Conservation (phyloP, 352 stramenopile species). For the Pythium pyrilobum region DNA sequence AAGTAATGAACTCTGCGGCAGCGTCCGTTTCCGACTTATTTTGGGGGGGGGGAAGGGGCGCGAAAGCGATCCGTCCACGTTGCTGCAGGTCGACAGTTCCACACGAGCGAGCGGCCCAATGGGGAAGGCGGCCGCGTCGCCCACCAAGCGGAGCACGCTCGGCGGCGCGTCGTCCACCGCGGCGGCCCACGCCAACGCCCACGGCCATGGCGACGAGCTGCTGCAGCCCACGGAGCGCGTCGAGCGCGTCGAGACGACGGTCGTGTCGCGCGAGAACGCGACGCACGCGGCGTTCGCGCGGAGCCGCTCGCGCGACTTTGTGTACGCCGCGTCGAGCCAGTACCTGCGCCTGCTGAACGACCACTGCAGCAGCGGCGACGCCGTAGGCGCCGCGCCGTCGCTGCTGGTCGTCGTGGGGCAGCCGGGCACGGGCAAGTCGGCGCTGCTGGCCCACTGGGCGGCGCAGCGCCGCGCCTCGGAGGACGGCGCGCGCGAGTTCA, state of each 20-base stretch:
- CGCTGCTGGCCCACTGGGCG: slow-evolving; percentile 73
- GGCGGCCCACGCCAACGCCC: too few relatives aligned
- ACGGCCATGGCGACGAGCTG: slow-evolving; percentile 11
- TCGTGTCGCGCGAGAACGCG: slow-evolving; percentile 66
- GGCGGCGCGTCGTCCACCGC: too few relatives aligned
- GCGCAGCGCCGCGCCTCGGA: slow-evolving; percentile 31
- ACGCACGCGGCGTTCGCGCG: slow-evolving; percentile 67
- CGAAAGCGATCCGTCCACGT: background rate
- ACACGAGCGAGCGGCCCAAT: background rate
- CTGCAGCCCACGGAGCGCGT: slow-evolving; percentile 15
- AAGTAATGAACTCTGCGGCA: too few relatives aligned
- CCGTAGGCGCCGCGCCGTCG: slow-evolving; percentile 20
- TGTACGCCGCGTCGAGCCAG: slow-evolving; percentile 51
- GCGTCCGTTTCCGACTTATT: slow-evolving; percentile 7
- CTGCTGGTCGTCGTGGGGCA: slow-evolving; percentile 58
- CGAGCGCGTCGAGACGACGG: slow-evolving; percentile 55
- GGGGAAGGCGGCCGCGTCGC: slow-evolving; percentile 13
- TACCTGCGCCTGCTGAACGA: slow-evolving; percentile 69
- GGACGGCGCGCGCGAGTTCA: slow-evolving; percentile 42
- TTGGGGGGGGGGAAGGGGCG: too few relatives aligned
- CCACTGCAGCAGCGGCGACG: slow-evolving; percentile 49
- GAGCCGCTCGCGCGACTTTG: slow-evolving; percentile 66
- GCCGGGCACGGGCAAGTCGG: slow-evolving; percentile 67
- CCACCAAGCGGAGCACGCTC: slow-evolving; percentile 19
- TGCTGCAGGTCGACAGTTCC: background rate